Evolutionary conservation across 2,329 filamentous ascomycete species (phyloP).

Genomic region (Monosporascus sp.): DNA sequence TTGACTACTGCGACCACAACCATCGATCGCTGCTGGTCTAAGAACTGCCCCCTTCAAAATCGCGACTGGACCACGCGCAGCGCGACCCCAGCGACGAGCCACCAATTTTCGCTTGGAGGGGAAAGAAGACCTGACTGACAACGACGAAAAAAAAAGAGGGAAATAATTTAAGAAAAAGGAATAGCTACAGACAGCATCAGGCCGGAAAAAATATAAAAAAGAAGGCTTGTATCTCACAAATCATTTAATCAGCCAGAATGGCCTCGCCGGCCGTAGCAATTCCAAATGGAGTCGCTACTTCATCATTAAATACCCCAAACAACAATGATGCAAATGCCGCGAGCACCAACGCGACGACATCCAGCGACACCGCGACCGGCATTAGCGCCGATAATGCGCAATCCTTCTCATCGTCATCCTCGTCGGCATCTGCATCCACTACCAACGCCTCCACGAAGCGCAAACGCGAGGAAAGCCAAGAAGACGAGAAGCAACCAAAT

Average conservation of each 20-base stretch:
- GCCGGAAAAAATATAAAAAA: neutral
- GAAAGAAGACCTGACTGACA: neutral
- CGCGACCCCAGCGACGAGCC: neutral
- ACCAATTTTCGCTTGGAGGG: neutral
- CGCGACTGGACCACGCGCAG: conserved; percentile 1
- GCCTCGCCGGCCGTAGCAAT: conserved; percentile 25
- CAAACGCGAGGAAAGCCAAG: conserved; percentile 26
- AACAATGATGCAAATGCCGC: neutral
- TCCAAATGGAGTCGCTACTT: conserved; percentile 20
- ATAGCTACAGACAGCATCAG: neutral
- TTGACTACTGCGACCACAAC: no score
- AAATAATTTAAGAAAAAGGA: neutral
- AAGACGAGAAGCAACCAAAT: conserved; percentile 15
- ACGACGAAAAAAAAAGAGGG: neutral
- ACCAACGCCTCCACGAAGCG: conserved; percentile 22
- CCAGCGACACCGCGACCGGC: conserved; percentile 1
- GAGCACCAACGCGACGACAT: neutral
- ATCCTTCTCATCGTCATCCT: conserved; percentile 1
- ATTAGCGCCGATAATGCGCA: conserved; percentile 16
- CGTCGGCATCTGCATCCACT: conserved; percentile 4
- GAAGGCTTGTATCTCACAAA: neutral
- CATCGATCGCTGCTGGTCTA: neutral
- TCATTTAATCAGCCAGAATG: conserved; percentile 15
- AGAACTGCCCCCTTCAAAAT: conserved; percentile 4
- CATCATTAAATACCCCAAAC: conserved; percentile 11